Percentiles rank a stretch among this genome's conserved stretches.
Conservation (phyloP, 306 rosid genomes). For the Quercus variabilis region DNA sequence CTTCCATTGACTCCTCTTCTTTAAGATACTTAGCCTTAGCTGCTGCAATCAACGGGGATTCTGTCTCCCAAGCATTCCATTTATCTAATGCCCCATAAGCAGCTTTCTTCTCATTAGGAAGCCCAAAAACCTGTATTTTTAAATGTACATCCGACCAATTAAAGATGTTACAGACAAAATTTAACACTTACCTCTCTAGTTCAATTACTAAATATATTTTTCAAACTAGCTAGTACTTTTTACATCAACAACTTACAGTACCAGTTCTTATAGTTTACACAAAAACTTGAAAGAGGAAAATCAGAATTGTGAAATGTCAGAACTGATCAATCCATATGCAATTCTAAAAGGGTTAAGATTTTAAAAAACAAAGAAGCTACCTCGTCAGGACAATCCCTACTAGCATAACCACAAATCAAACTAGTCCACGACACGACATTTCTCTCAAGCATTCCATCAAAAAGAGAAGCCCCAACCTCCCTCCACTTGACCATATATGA, state of each 20-base stretch:
- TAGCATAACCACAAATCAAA: conserved; percentile 71
- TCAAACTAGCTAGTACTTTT: not conserved
- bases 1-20: conserved; percentile 66
- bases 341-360: conserved; percentile 65
- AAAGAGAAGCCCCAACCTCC: conserved; percentile 71
- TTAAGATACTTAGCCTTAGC: conserved; percentile 69
- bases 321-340: conserved; percentile 34
- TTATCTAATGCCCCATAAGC: conserved; percentile 87
- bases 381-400: conserved; percentile 40
- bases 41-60: conserved; percentile 83
- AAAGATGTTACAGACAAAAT: conserved; percentile 1
- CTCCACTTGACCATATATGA: conserved; percentile 69
- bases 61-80: conserved; percentile 94
- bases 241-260: not conserved
- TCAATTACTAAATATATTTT: not conserved
- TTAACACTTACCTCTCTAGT: not conserved
- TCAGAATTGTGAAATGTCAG: not conserved
- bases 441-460: conserved; percentile 66
- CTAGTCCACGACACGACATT: conserved; percentile 87
- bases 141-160: conserved; percentile 4
- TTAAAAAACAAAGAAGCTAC: conserved; percentile 66
- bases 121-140: conserved; percentile 52
- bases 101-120: conserved; percentile 81
- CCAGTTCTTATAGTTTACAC: not conserved
- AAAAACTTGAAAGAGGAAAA: not conserved